Evolutionary conservation across 2,329 filamentous ascomycete genomes (phyloP), one percentile per base, ranked within the genome.

Genomic region (Fusarium lyarnte): DNA sequence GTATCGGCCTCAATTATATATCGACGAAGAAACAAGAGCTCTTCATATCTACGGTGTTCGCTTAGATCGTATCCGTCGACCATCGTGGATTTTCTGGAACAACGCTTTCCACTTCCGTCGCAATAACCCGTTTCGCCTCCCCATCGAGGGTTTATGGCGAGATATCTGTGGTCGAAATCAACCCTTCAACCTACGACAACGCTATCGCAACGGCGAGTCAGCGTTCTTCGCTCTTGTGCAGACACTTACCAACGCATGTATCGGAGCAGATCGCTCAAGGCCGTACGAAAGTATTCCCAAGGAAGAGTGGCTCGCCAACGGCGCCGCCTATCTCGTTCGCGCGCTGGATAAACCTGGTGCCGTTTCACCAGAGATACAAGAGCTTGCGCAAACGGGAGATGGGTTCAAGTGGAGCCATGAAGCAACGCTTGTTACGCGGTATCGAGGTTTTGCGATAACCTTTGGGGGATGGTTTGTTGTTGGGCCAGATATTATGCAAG

Each of bases 371-470:
- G 75, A 77, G 33, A 47, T 82, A n/a, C 73, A 62, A 21, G 68
- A 73, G 35, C 61, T 80, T 41, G 80, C 79, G 8, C 49, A 39
- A 12, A 58, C 61, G 5, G 81, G 79, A 19, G 77, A 81, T 41
- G 74, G 77, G 9, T 81, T 80, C 69, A 78, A 78, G 60, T 81
- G 80, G 80, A 81, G 79, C 49, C 80, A 80, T 53, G 79, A 80
- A 35, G 80, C 80, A 21, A 80, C 79, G 5, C 77, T 82, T 25
- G 72, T 81, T 11, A 77, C 80, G n/a, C 73, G 80, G 36, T 78
- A 81, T 60, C 72, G 81, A 13, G 75, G 73, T 33, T 81, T 82
- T 63, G 80, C 76, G 17, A 65, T 80, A 25, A 82, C 81, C 2
- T 55, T 46, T n/a, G 62, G 70, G 12, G 79, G 80, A 1, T 76